Evolutionary conservation across 1,139 yeast species (phyloP), one percentile per base, ranked within the genome.

Genomic region (Taphrina betulina): DNA sequence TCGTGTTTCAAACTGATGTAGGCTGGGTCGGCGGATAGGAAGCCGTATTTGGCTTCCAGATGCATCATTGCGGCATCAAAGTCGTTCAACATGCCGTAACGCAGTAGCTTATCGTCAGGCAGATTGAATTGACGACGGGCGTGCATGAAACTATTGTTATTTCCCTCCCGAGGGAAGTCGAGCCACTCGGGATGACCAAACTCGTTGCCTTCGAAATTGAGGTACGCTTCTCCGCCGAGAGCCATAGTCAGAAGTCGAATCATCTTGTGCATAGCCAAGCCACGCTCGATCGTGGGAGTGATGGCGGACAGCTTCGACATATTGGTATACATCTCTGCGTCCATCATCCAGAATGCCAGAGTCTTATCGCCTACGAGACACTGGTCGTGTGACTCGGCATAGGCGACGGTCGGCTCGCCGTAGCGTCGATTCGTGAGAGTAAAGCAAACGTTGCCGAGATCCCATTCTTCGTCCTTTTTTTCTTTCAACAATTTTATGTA

Each of bases 181-280:
- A 92, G 78, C 98, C 98, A 92, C 69, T 92, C 98, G 2, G 98
- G 98, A 66, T 92, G 98, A 14, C 98, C 98, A 73, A 92, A 92
- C 71, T 92, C 98, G 67, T 92, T 92, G 58, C 98, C 98, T 74
- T 90, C 97, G 67, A 92, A 92, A 68, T 89, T 90, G 66, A 92
- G 78, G 68, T 90, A 92, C 0, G 95, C 96, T 70, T 92, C 97
- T 58, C 98, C 98, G 50, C 97, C 97, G 23, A 92, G 75, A 0
- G 92, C 74, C 66, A 87, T 92, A 0, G 97, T 90, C 29, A 90
- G 67, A 59, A 92, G 76, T 62, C 98, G 77, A 61, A 92, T 90
- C 80, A 92, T 71, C 70, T 92, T 92, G 72, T 92, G 98, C 61
- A 92, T 75, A 8, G 96, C 81, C 46, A 92, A 71, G 28, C 97